A percentile compares a stretch with the other conserved stretches of the same genome.
These are phyloP conservation scores for Oryza meridionalis DNA, from an alignment of 176 grass and related monocot genomes.

Conservation along the genomic window DNA sequence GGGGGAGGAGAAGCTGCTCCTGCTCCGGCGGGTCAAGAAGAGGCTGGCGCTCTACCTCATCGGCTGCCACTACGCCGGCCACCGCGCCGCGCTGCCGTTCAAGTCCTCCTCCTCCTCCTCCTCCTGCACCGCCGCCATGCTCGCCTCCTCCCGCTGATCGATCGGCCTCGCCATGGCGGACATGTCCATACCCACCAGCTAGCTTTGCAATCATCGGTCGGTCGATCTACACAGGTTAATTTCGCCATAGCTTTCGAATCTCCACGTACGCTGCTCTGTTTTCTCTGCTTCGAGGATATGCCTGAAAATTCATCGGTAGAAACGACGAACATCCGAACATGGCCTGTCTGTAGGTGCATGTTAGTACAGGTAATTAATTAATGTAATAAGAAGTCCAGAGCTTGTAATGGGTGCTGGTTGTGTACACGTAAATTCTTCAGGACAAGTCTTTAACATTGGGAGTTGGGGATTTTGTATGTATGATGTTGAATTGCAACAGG, in stretches of 20 bases:
- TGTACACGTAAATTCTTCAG: conserved; percentile 3
- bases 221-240: background rate
- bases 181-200: too few relatives aligned
- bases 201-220: background rate
- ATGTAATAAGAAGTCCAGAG: too few relatives aligned
- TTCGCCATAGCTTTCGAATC: background rate
- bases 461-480: background rate
- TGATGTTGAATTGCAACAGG: background rate
- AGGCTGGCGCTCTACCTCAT: conserved; percentile 62
- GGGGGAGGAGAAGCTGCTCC: conserved; percentile 64
- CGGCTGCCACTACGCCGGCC: conserved; percentile 58
- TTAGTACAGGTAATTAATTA: background rate
- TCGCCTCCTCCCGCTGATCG: conserved; percentile 38
- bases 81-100: conserved; percentile 34
- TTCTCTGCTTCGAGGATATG: background rate
- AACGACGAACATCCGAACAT: background rate
- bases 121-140: conserved; percentile 35
- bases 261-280: background rate
- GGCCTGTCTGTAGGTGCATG: background rate
- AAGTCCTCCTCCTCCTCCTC: background rate
- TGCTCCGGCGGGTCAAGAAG: conserved; percentile 66
- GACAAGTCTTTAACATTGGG: background rate
- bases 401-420: background rate
- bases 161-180: background rate
- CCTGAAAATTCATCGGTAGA: background rate